phyloP scores from a whole-genome alignment of 306 rosid species.

The Senna siamea region DNA sequence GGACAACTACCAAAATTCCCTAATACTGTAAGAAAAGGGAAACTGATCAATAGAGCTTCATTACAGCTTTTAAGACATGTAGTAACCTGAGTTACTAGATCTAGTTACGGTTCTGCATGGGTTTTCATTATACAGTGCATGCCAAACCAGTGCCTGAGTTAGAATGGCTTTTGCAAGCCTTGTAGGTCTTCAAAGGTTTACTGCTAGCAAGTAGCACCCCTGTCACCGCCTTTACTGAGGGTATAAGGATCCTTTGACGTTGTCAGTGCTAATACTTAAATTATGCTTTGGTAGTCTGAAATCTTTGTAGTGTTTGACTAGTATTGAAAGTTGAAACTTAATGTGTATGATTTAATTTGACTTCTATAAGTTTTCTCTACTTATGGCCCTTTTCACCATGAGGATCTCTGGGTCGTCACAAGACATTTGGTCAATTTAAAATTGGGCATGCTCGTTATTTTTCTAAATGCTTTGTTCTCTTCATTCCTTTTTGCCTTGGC shows the following conservation, averaged over 20 bases:
- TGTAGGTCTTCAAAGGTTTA: background rate
- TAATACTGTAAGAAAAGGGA: background rate
- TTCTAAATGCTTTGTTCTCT: slow-evolving; percentile 21
- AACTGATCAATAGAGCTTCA: background rate
- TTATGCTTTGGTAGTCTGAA: background rate
- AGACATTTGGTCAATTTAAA: background rate
- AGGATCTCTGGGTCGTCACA: background rate
- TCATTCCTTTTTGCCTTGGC: slow-evolving; percentile 21
- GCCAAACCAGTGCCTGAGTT: background rate
- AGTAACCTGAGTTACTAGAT: background rate
- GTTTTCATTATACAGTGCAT: background rate
- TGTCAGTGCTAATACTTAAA: background rate
- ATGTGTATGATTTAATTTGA: slow-evolving; percentile 8
- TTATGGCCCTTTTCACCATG: background rate
- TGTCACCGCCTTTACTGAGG: slow-evolving; percentile 13
- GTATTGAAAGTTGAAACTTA: slow-evolving; percentile 23
- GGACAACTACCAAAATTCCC: no score
- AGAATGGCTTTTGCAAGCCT: slow-evolving; percentile 3
- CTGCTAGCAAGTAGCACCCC: background rate
- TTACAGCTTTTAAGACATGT: background rate
- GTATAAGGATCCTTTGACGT: slow-evolving; percentile 2
- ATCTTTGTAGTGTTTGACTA: slow-evolving; percentile 5
- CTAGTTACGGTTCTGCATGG: background rate
- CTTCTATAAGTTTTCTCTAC: background rate
- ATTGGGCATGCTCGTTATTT: no score